Evolutionary conservation across 805 yeast genomes (phyloP), one percentile per base, ranked within the genome.

Genomic region (Candida stauntonica): DNA sequence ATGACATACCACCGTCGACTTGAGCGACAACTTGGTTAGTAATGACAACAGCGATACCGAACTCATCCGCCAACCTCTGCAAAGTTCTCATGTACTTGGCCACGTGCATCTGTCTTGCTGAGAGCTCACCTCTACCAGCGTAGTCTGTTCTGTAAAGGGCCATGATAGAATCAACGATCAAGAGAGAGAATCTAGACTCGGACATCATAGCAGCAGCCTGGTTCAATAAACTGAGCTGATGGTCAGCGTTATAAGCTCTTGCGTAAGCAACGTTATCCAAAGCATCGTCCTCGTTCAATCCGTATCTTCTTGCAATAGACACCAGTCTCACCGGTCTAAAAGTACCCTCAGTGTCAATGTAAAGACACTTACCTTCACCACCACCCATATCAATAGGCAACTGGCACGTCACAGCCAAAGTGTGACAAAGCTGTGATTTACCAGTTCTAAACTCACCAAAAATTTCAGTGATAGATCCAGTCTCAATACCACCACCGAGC

Each of bases 391-490:
- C 97, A 35, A 91, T 77, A 5, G 98, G 98, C 39, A 93, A 68
- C 62, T 91, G 99, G 61, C 98, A 91, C 2, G 97, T 91, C 6
- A 93, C 96, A 0, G 98, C 96, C 39, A 93, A 70, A 2, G 98
- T 93, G 60, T 93, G 99, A 62, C 99, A 93, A 33, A 93, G 66
- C 67, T 93, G 99, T 5, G 97, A 87, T 60, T 93, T 93, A 32
- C 99, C 99, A 2, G 99, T 93, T 67, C 98, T 78, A 61, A 89
- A 93, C 62, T 93, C 99, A 26, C 99, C 99, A 67, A 86, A 93
- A 7, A 91, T 75, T 63, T 93, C 99, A 1, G 99, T 93, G 48
- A 93, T 83, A 2, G 96, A 85, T 2, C 99, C 99, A 0, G 99
- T 93, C 61, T 93, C 99, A 36, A 93, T 75, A 29, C 99, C 99